Conservation (phyloP, 1,284 basidiomycete species). For the Microbotryum saponariae region DNA sequence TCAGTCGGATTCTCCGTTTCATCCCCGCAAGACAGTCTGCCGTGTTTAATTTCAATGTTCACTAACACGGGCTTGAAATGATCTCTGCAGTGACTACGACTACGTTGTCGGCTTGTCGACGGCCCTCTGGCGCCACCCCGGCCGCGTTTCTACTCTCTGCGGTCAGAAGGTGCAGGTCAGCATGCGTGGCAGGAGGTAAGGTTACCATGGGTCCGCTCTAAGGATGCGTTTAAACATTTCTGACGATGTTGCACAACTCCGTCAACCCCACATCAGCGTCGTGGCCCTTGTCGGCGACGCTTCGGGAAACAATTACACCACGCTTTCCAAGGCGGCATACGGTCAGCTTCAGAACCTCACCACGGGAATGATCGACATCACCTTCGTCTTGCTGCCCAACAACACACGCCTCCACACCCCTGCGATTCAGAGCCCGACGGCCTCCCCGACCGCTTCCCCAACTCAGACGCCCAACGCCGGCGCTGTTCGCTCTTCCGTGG, state of each 20-base stretch:
- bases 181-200: too few species aligned
- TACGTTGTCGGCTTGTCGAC: conserved; percentile 1
- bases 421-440: not conserved
- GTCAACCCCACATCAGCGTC: not conserved
- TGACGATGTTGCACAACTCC: too few species aligned
- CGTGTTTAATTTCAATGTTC: too few species aligned
- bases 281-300: conserved; percentile 13
- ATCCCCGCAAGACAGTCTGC: too few species aligned
- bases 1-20: not conserved
- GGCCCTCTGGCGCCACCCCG: not conserved
- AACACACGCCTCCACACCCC: not conserved
- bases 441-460: not conserved
- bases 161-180: too few species aligned
- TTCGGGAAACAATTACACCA: conserved; percentile 10
- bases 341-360: conserved; percentile 7
- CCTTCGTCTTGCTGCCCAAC: not conserved
- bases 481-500: not conserved
- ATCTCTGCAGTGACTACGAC: not conserved
- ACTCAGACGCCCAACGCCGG: not conserved
- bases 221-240: too few species aligned
- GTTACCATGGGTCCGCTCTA: too few species aligned
- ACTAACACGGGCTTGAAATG: too few species aligned
- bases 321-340: conserved; percentile 13
- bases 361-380: conserved; percentile 9
- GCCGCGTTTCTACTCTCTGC: too few species aligned